Evolutionary conservation across 176 grass and related monocot genomes (phyloP), one percentile per base, ranked within the genome.

Genomic region (Oryza australiensis): DNA sequence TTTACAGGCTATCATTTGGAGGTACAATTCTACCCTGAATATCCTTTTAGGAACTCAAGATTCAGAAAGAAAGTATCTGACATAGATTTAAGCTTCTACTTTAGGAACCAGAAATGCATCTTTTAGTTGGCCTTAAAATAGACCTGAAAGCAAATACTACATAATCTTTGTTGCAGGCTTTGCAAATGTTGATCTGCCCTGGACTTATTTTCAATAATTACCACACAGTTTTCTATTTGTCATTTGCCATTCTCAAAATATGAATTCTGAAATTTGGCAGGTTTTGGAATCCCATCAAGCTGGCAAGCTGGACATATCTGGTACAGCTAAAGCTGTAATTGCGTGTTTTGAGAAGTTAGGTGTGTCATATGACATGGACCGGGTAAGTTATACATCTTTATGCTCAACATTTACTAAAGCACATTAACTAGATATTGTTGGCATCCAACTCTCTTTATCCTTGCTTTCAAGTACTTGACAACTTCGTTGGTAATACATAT

Each of bases 241-340:
- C 38, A 46, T 45, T 34, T 38, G 59, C 15, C 38, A 46, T 45
- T 34, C 3, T 77, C 42, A 7, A 81, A 35, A 22, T 73, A 35
- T 79, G 20, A 87, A 18, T 74, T 59, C 33, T 53, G n/a, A 49
- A 28, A 71, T 24, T 66, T 82, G 66, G 35, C 77, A 98, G 95
- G 88, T 95, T 70, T 80, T 95, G 87, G 95, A 98, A 73, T 98
- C 92, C 10, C 92, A 95, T 93, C 92, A 95, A 90, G 88, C 84
- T 33, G 86, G 78, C 67, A 98, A 98, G 88, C 40, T 84, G 75
- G 95, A 94, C 68, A 84, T 84, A 49, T 98, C 90, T 76, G 92
- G 86, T 76, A 94, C 90, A 53, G 92, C 92, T 66, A 91, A 91
- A 91, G 88, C 87, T 62, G 82, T 93, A 26, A 91, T 89, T 78